These are phyloP conservation scores for Bacidia rubella DNA, from an alignment of 495 filamentous ascomycete genomes.

Conservation along the genomic window DNA sequence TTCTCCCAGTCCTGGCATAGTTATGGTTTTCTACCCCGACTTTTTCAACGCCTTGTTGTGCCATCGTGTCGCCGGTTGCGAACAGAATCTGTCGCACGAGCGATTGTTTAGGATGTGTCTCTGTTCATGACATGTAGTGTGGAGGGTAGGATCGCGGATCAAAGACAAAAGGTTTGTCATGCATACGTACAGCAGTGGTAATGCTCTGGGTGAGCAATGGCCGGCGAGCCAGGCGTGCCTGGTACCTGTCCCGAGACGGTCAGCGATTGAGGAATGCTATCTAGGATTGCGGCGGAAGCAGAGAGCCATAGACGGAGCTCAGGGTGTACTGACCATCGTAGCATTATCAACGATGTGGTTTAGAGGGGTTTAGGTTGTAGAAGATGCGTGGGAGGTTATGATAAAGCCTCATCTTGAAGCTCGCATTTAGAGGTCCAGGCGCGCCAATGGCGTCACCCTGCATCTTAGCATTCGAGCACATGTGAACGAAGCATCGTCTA, in stretches of 20 bases:
- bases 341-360: neutral
- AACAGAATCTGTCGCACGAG: conserved; percentile 53
- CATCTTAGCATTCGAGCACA: neutral
- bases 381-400: neutral
- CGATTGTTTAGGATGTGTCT: neutral
- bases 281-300: neutral
- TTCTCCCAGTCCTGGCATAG: conserved; percentile 64
- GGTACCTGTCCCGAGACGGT: conserved; percentile 53
- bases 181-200: conserved; percentile 53
- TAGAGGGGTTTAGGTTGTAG: neutral
- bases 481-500: neutral
- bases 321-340: neutral
- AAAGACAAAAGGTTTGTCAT: neutral
- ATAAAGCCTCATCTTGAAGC: neutral
- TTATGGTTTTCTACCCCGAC: conserved; percentile 70
- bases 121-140: neutral
- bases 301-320: neutral
- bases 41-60: conserved; percentile 88
- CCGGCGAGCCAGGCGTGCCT: conserved; percentile 61
- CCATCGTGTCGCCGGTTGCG: conserved; percentile 75
- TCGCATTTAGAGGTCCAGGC: neutral
- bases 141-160: neutral
- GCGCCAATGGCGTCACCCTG: neutral
- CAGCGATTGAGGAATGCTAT: neutral
- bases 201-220: conserved; percentile 81